Percentiles rank a stretch among this genome's conserved stretches.
These are phyloP conservation scores for Davidsoniella virescens DNA, from an alignment of 2,329 filamentous ascomycete species.

Conservation along the genomic window DNA sequence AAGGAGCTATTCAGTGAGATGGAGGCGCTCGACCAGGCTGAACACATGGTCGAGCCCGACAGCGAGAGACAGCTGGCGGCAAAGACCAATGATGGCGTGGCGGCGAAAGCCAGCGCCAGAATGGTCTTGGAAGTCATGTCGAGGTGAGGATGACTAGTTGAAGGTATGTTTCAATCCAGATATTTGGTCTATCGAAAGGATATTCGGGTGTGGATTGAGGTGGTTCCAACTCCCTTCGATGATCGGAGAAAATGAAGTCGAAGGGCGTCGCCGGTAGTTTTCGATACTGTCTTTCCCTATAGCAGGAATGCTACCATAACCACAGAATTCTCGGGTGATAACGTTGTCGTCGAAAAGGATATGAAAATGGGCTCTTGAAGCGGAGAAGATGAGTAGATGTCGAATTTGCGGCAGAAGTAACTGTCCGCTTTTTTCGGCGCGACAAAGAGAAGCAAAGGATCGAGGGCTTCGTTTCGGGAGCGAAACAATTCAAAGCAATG, in stretches of 20 bases:
- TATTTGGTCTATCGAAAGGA: neutral
- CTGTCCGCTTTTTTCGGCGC: too few species aligned
- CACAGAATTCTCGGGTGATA: too few species aligned
- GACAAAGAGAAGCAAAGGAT: too few species aligned
- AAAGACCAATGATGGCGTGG: slow-evolving; percentile 7
- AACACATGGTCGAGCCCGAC: slow-evolving; percentile 8
- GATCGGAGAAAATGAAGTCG: neutral
- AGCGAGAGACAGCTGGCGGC: slow-evolving; percentile 11
- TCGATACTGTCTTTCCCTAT: slow-evolving; percentile 10
- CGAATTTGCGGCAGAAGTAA: too few species aligned
- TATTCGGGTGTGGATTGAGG: neutral
- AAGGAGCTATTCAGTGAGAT: slow-evolving; percentile 7
- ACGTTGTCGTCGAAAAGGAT: too few species aligned
- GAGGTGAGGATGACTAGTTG: neutral
- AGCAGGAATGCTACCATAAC: neutral
- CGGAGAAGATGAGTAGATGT: too few species aligned
- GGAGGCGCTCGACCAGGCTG: slow-evolving; percentile 10
- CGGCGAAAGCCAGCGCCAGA: slow-evolving; percentile 4
- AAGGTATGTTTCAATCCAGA: neutral
- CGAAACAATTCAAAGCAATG: too few species aligned
- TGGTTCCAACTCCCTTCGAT: neutral
- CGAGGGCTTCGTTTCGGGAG: too few species aligned
- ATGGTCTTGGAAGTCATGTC: slow-evolving; percentile 8
- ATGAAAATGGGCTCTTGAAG: too few species aligned
- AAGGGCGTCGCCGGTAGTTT: slow-evolving; percentile 4